phyloP scores from a whole-genome alignment of 148 eudicot species.

The Chenopodium formosanum region DNA sequence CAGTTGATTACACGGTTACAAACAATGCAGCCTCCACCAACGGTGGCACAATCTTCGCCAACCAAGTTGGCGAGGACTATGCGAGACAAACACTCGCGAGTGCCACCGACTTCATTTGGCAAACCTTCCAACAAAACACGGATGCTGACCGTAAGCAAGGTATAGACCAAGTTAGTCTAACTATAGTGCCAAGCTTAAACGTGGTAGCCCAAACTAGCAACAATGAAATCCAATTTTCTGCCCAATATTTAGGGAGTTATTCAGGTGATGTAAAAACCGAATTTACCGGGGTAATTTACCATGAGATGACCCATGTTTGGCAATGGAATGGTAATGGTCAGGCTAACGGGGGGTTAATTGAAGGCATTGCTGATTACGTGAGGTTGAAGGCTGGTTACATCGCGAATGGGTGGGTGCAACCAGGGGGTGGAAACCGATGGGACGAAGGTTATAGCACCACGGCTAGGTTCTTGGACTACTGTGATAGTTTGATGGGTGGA shows the following conservation, averaged over 20 bases:
- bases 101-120: conserved; percentile 31
- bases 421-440: conserved; percentile 44
- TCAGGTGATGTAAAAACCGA: conserved; percentile 33
- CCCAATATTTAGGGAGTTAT: conserved; percentile 13
- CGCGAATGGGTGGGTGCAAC: conserved; percentile 36
- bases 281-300: conserved; percentile 41
- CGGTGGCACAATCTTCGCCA: conserved; percentile 24
- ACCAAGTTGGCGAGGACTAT: conserved; percentile 15
- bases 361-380: conserved; percentile 52
- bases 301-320: conserved; percentile 55
- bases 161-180: background rate
- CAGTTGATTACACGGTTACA: conserved; percentile 14
- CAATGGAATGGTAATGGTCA: conserved; percentile 45
- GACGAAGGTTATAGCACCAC: conserved; percentile 41
- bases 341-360: conserved; percentile 33
- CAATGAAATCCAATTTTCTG: conserved; percentile 21
- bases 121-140: conserved; percentile 20
- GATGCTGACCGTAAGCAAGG: conserved; percentile 1
- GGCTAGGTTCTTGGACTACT: conserved; percentile 52
- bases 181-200: conserved; percentile 8
- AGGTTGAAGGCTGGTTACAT: conserved; percentile 42
- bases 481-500: conserved; percentile 39
- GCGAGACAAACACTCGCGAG: conserved; percentile 17
- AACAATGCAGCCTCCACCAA: conserved; percentile 22
- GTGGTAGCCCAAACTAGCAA: conserved; percentile 10